Percentiles rank a stretch among this genome's conserved stretches.
These are phyloP conservation scores for Gnomoniopsis smithogilvyi DNA, from an alignment of 2,329 filamentous ascomycete genomes.

Conservation along the genomic window DNA sequence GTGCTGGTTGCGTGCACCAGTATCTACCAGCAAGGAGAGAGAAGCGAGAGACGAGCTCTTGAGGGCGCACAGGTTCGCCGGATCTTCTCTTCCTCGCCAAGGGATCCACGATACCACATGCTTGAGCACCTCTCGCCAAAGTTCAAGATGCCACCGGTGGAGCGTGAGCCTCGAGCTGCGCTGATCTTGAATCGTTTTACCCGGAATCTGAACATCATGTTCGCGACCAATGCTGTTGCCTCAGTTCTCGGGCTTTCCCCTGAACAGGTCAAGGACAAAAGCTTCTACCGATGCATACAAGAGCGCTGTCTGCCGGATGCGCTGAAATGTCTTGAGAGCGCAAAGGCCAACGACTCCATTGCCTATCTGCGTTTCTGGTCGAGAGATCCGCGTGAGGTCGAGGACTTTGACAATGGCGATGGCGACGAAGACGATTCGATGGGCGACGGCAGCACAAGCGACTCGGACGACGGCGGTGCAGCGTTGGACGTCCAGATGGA, in stretches of 20 bases:
- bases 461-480: constrained; percentile 44
- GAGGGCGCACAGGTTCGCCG: constrained; percentile 77
- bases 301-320: constrained; percentile 74
- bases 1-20: constrained; percentile 82
- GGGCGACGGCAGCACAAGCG: constrained; percentile 36
- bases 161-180: constrained; percentile 77
- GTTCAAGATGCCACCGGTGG: constrained; percentile 61
- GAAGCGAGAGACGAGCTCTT: constrained; percentile 70
- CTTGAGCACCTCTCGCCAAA: constrained; percentile 80
- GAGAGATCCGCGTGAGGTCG: constrained; percentile 64
- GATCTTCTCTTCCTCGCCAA: constrained; percentile 76
- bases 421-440: constrained; percentile 32
- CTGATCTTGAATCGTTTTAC: constrained; percentile 86
- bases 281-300: constrained; percentile 85
- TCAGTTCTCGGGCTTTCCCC: constrained; percentile 73
- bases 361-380: constrained; percentile 86
- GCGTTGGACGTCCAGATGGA: constrained; percentile 42
- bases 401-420: constrained; percentile 41
- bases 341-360: constrained; percentile 88
- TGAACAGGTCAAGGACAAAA: constrained; percentile 67
- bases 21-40: constrained; percentile 66
- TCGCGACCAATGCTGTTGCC: constrained; percentile 72
- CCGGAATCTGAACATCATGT: constrained; percentile 79
- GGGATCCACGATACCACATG: constrained; percentile 87
- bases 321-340: constrained; percentile 74